Base-by-base conservation (phyloP, 1,284 basidiomycete genomes). In the Ganoderma lucidum region DNA sequence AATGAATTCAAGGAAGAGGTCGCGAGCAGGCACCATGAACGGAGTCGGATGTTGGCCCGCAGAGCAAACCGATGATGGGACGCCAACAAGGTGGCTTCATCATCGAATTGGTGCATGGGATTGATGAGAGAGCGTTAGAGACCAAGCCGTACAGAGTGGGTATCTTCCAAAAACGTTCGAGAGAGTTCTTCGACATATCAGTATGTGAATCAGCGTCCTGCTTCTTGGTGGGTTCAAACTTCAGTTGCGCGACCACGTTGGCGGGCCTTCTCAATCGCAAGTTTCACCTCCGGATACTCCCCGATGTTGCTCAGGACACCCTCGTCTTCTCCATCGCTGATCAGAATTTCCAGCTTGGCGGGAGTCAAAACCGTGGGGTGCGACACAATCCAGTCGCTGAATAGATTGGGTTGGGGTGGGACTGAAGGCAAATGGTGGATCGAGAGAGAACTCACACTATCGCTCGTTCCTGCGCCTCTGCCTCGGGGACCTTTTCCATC, bases 361-460 rank as follows among this genome's bases (percentile, higher is more conserved):
- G 69, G 64, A 3, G 70, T 62, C 3, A 73, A 64, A 17, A 73
- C 69, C n/a, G 66, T 10, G 2, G 72, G 69, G 19, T 73, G 72
- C 19, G 66, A 63, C 48, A 73, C 72, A 15, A 71, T 51, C 72
- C 72, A 73, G 2, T 68, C 41, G 4, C 72, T 73, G 53, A 28
- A 23, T 23, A 23, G 23, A 23, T 23, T 15, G n/a, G n/a, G 30
- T 30, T 4, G 56, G 17, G 28, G 2, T 6, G 6, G 9, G 17
- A 6, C 14, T 19, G 37, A 19, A 17, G 35, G 0, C 0, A 12
- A 14, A 32, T 14, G 23, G 59, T 12, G 39, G 17, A 9, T 2
- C 4, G 14, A 9, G 28, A 14, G 30, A n/a, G 17, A 5, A 56
- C 48, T 5, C 59, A 73, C 72, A 73, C 28, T 17, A 73, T 71